A percentile compares a stretch with the other conserved stretches of the same genome.
phyloP scores from a whole-genome alignment of 225 moss, liverwort and hornwort genomes.

The Climacium dendroides region DNA sequence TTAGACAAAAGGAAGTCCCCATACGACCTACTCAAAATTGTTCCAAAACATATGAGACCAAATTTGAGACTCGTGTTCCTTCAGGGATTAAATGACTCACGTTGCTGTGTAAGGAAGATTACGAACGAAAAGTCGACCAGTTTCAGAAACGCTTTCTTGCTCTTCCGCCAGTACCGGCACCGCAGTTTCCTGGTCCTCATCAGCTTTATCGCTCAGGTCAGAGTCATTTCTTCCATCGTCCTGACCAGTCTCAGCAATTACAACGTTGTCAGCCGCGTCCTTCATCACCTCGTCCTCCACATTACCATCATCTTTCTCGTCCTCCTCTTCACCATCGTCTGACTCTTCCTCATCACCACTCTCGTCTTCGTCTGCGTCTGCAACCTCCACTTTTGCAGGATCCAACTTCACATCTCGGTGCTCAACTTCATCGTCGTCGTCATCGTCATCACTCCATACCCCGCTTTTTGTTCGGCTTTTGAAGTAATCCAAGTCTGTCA shows the following conservation, averaged over 20 bases:
- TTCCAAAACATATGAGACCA: neutral
- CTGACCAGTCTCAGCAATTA: constrained; percentile 6
- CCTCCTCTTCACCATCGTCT: neutral
- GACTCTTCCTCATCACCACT: constrained; percentile 6
- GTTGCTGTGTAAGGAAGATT: constrained; percentile 91
- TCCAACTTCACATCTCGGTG: neutral
- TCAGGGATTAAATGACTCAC: constrained; percentile 7
- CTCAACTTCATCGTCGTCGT: constrained; percentile 42
- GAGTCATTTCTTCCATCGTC: constrained; percentile 1
- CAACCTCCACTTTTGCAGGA: constrained; percentile 14
- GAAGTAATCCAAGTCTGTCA: constrained; percentile 81
- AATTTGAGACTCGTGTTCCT: neutral
- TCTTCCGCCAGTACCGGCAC: constrained; percentile 42
- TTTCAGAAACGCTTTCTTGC: constrained; percentile 81
- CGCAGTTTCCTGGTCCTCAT: neutral
- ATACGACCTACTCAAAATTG: neutral
- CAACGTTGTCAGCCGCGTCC: neutral
- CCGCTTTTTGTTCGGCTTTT: constrained; percentile 59
- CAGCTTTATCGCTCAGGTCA: neutral
- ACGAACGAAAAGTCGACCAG: constrained; percentile 91
- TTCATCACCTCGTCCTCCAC: constrained; percentile 1
- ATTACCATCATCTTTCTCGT: neutral
- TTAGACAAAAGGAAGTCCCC: neutral
- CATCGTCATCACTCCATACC: constrained; percentile 73
- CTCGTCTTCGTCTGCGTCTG: constrained; percentile 30